Evolutionary conservation across 202 grass and related monocot species (phyloP), one percentile per base, ranked within the genome.

Genomic region (Digitaria exilis): DNA sequence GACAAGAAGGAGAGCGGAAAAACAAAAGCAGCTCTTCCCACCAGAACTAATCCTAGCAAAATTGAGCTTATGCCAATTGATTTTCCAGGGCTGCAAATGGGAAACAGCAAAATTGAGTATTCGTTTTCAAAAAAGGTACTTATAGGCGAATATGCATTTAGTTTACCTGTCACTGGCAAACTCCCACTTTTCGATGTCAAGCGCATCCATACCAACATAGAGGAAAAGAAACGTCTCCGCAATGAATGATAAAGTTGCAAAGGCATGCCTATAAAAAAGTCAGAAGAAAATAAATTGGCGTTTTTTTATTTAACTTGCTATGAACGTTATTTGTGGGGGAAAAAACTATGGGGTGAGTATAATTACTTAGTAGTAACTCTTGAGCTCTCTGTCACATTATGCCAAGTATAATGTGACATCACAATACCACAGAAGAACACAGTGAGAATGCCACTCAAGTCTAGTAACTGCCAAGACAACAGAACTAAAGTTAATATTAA

Each of bases 341-440:
- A 77, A 46, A 6, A 79, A 30, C 0, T 24, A 48, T 60, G 54
- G 21, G 22, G 62, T 32, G 5, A 6, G 25, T 61, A 17, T 26
- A 76, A 80, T 87, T 99, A 99, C 96, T 99, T 99, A 66, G 96
- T 99, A 54, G 96, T 99, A 76, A 99, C 83, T 87, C 96, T 94
- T 72, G 96, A 98, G 86, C 96, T 96, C 85, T 98, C 93, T 34
- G 96, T 98, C 65, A 98, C 96, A 82, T 98, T 98, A 77, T 98
- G 96, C 96, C 96, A 98, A 46, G 96, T 96, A 26, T 98, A 98
- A 66, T 98, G 96, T 22, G 96, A 98, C 96, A 98, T 98, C 14
- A 98, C 93, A 51, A 98, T 96, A 54, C 96, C 96, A 12, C 92
- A 98, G 69, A 98, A 98, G 84, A 98, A 98, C 18, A 98, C 96